Evolutionary conservation across 2,329 filamentous ascomycete genomes (phyloP), one percentile per base, ranked within the genome.

Genomic region (Podosphaera fusca): DNA sequence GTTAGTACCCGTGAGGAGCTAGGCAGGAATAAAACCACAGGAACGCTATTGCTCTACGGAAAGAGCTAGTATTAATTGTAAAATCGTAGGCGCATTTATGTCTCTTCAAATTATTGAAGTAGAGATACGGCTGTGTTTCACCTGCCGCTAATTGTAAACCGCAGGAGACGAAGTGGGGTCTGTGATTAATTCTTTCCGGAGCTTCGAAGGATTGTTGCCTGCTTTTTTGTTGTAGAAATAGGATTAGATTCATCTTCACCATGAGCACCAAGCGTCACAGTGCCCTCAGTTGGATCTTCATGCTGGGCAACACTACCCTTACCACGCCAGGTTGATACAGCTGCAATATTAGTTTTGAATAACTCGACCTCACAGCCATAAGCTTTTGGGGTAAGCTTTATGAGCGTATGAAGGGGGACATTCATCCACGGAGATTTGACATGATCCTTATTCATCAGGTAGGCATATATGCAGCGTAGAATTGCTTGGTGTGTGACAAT

Each of bases 401-500:
- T 96, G 53, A 98, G 75, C 7, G 87, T 95, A 69, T 98, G 92
- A 60, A 98, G 75, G 5, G 92, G 92, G 7, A 98, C 92, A 66
- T 95, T 90, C 85, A 96, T 95, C 92, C 92, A 98, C 0, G 92
- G 92, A 63, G 85, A 92, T 70, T 87, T 80, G 64, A 89, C 82
- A 70, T 96, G 92, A 57, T 87, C 84, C 65, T 92, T 87, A 66
- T 96, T 94, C 85, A 95, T 95, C 70, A 96, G 98, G 70, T 98
- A 98, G 35, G 92, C 87, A 67, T 96, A 98, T 65, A 98, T 95
- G 74, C 92, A 98, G 59, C 92, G 81, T 60, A 98, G 75, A 38
- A 98, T 90, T 12, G 92, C 92, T 72, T 98, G 92, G 69, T 98
- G 92, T 2, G 92, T 96, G 60, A 98, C 88, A 64, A 98, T 96